A percentile compares a stretch with the other conserved stretches of the same genome.
phyloP scores from a whole-genome alignment of 306 rosid genomes.

The Vigna radiata region DNA sequence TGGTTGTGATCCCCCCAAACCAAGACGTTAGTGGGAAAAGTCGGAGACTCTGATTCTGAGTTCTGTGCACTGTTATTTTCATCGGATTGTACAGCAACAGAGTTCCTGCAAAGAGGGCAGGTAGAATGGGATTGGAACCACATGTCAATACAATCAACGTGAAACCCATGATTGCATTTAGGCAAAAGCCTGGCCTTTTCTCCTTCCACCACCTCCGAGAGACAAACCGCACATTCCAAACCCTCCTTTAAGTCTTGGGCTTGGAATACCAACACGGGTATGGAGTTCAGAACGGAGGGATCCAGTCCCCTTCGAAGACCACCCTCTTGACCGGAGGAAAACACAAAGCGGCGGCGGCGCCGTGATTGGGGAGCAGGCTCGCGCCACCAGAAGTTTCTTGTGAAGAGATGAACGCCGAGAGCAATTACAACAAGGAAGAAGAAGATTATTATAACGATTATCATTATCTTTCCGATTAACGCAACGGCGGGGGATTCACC shows the following conservation, averaged over 20 bases:
- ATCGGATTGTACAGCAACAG: conserved; percentile 40
- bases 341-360: conserved; percentile 64
- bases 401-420: conserved; percentile 70
- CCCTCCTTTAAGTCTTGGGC: conserved; percentile 75
- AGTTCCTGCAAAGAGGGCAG: conserved; percentile 84
- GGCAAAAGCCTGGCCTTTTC: conserved; percentile 79
- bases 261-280: conserved; percentile 60
- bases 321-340: conserved; percentile 57
- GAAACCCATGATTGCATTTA: conserved; percentile 89
- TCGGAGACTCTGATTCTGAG: conserved; percentile 47
- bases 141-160: conserved; percentile 90
- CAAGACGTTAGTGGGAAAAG: conserved; percentile 80
- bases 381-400: conserved; percentile 71
- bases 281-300: conserved; percentile 60
- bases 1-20: conserved; percentile 79
- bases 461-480: conserved; percentile 76
- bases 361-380: conserved; percentile 26
- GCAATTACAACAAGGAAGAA: conserved; percentile 68
- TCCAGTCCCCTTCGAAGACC: conserved; percentile 64
- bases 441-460: conserved; percentile 59
- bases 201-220: conserved; percentile 72
- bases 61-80: not conserved
- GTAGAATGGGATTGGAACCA: conserved; percentile 96
- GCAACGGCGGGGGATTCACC: conserved; percentile 58
- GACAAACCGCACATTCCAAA: conserved; percentile 90